These are phyloP conservation scores for Paecilomyces sp. DNA, from an alignment of 2,329 filamentous ascomycete species.

Conservation along the genomic window DNA sequence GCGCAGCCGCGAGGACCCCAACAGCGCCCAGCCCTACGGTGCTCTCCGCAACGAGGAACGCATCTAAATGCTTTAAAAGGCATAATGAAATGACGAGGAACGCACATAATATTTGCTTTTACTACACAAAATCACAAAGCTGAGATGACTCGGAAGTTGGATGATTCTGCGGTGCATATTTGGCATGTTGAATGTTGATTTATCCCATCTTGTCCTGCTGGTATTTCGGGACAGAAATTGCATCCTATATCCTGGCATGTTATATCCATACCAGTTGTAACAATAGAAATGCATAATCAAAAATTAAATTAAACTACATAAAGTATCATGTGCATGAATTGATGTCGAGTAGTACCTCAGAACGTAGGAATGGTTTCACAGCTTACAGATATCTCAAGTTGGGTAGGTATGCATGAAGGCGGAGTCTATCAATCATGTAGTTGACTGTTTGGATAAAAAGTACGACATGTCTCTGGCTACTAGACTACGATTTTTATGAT, in stretches of 20 bases:
- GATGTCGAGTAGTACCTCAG: too few relatives aligned
- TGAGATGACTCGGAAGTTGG: neutral
- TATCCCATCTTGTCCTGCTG: neutral
- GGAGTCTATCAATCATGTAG: too few relatives aligned
- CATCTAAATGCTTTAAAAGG: neutral
- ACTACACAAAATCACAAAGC: neutral
- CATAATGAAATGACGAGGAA: neutral
- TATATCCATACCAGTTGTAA: neutral
- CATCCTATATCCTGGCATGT: neutral
- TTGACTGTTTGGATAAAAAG: too few relatives aligned
- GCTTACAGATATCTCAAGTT: too few relatives aligned
- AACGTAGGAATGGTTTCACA: neutral
- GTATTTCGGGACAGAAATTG: neutral
- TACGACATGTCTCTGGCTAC: too few relatives aligned
- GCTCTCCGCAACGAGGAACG: slow-evolving; percentile 8
- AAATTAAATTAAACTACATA: neutral
- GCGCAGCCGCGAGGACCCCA: slow-evolving; percentile 16
- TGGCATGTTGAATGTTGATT: neutral
- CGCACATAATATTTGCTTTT: neutral
- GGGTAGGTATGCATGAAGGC: too few relatives aligned
- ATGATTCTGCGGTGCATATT: neutral
- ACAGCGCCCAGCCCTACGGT: slow-evolving; percentile 12
- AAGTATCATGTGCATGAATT: too few relatives aligned
- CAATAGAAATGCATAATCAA: neutral
- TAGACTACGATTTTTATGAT: too few relatives aligned